Percentiles rank a stretch among this genome's conserved stretches.
These are phyloP conservation scores for Hypoxylon cercidicola DNA, from an alignment of 495 filamentous ascomycete species.

Conservation along the genomic window DNA sequence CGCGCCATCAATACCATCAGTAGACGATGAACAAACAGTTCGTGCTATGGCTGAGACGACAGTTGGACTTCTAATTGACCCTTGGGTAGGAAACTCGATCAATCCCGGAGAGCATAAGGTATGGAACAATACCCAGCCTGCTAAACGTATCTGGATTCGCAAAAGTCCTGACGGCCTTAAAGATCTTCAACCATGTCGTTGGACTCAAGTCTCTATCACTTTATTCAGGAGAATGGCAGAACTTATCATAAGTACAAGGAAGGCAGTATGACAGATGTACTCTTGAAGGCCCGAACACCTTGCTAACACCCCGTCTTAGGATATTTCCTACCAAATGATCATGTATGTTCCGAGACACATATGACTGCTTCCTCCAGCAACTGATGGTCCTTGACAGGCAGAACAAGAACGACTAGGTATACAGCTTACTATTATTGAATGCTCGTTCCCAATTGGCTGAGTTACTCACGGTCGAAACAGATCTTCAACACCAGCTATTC, in stretches of 20 bases:
- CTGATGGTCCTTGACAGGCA: constrained; percentile 35
- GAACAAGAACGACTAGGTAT: constrained; percentile 60
- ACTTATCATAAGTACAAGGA: constrained; percentile 52
- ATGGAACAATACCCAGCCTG: not conserved
- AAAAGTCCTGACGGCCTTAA: constrained; percentile 2
- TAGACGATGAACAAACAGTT: constrained; percentile 40
- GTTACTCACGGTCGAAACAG: constrained; percentile 39
- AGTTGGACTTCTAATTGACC: not conserved
- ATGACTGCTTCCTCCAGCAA: not conserved
- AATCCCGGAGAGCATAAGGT: constrained; percentile 23
- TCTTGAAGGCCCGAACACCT: not conserved
- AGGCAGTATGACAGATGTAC: constrained; percentile 32
- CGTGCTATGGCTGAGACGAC: constrained; percentile 1
- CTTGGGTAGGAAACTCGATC: constrained; percentile 24
- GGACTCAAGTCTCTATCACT: constrained; percentile 47
- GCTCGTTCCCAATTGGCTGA: not conserved
- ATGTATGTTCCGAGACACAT: constrained; percentile 32
- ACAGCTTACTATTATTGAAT: constrained; percentile 6
- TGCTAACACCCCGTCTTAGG: constrained; percentile 37
- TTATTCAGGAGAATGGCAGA: constrained; percentile 50
- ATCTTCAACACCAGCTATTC: constrained; percentile 62
- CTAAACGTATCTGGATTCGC: not conserved
- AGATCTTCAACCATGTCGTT: constrained; percentile 49
- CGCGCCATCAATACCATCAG: constrained; percentile 44
- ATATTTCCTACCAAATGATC: constrained; percentile 54